Base-by-base conservation (phyloP, 176 grass and related monocot genomes). In the Alopecurus myosuroides region DNA sequence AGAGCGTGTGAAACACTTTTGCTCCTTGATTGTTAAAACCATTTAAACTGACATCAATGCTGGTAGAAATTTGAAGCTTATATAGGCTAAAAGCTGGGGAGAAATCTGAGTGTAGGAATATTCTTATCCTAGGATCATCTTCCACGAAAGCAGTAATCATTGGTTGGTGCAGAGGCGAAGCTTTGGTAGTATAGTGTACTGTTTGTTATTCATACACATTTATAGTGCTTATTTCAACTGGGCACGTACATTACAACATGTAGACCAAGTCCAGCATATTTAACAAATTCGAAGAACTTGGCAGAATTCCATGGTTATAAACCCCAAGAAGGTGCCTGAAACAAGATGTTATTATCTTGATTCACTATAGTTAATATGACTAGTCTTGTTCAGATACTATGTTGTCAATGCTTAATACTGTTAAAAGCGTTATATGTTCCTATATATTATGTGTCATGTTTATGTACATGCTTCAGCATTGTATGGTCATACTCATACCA, bases 21-120 rank as follows among this genome's bases (percentile, higher is more conserved):
- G 39, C 37, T 71, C 36, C 52, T 57, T 79, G 56, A 42, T 76
- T 82, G 61, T 7, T 78, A 77, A 82, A 78, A 69, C 40, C 22
- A 71, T 70, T 62, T 50, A 50, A 78, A 60, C 17, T 60, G 6
- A 2, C 23, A 68, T 41, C 5, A 20, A 39, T 60, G 58, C 44
- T 82, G 75, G 26, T 61, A 35, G 11, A 49, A n/a, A 57, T 40
- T 35, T 45, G 22, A 65, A 76, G 53, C 36, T 64, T 48, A 77
- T 6, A 28, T 64, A 53, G 15, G n/a, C 62, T 77, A 42, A 30
- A 82, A 77, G 41, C 26, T 79, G 55, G 33, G 34, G 57, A n/a
- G 19, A 81, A 82, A 82, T 42, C 37, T 82, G 80, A 71, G 11
- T 35, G 36, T 71, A 1, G 20, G 39, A 71, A 52, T 81, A 26